phyloP scores from a whole-genome alignment of 148 eudicot species.

The Fagopyrum esculentum region DNA sequence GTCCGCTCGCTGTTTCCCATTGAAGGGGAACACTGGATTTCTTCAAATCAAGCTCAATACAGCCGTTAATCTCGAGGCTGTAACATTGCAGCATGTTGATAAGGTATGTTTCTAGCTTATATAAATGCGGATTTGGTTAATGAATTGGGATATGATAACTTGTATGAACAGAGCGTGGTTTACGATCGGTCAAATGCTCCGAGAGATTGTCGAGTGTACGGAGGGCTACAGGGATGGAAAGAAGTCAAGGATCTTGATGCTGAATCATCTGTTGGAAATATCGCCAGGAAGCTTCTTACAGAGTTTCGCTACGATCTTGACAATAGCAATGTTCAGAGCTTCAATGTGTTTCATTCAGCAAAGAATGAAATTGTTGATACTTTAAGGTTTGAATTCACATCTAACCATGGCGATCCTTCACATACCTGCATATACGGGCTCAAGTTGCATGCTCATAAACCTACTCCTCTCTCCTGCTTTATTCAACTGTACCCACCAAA shows the following conservation, averaged over 20 bases:
- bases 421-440: slow-evolving; percentile 82
- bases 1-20: slow-evolving; percentile 84
- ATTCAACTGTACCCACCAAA: background rate
- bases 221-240: slow-evolving; percentile 45
- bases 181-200: slow-evolving; percentile 86
- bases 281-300: slow-evolving; percentile 42
- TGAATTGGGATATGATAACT: background rate
- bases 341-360: slow-evolving; percentile 38
- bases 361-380: slow-evolving; percentile 37
- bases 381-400: slow-evolving; percentile 56
- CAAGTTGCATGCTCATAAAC: slow-evolving; percentile 75
- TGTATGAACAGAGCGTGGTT: slow-evolving; percentile 55
- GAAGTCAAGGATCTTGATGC: slow-evolving; percentile 18
- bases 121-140: background rate
- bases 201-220: slow-evolving; percentile 60
- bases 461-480: slow-evolving; percentile 27
- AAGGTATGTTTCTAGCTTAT: slow-evolving; percentile 35
- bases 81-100: slow-evolving; percentile 80
- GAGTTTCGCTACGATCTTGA: slow-evolving; percentile 76
- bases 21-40: slow-evolving; percentile 71
- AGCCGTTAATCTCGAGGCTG: slow-evolving; percentile 67
- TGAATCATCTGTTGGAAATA: slow-evolving; percentile 19
- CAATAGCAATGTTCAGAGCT: slow-evolving; percentile 81
- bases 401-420: slow-evolving; percentile 63
- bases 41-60: slow-evolving; percentile 57